Base-by-base conservation (phyloP, 495 filamentous ascomycete genomes). In the Talaromyces adpressus region DNA sequence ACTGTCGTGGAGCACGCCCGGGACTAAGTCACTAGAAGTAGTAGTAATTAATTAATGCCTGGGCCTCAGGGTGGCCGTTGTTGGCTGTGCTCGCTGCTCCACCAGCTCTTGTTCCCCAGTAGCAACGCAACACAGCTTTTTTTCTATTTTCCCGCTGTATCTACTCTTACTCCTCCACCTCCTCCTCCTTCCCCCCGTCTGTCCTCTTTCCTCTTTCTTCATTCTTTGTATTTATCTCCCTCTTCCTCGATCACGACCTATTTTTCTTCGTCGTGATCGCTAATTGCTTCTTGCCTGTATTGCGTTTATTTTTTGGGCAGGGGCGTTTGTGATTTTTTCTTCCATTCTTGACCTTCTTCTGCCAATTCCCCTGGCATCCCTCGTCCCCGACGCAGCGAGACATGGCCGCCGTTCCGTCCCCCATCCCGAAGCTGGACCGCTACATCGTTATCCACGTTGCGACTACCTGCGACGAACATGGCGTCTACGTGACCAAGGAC, bases 401-500 rank as follows among this genome's bases (percentile, higher is more conserved):
- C 68, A 81, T 79, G 77, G 77, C 77, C 61, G 68, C 76, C 76
- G 77, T 80, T 73, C 75, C 76, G 75, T 75, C 80, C 69, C 77
- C 77, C 67, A 78, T 75, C 58, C 79, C 81, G 64, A 91, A 89
- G 79, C 86, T 93, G 78, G 94, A 98, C 80, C 89, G 92, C 71
- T 98, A 96, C 75, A 89, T 96, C 66, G 91, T 98, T 70, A 94
- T 97, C 73, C 94, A 98, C 77, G 93, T 98, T 68, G 94, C 95
- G 64, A 98, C 95, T 32, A 98, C 94, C 67, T 98, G 94, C 78
- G 94, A 98, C 75, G 94, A 98, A 71, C 94, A 98, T 78, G 94
- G 94, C 63, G 95, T 98, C 62, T 98, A 98, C 77, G 94, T 98
- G 59, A 98, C 95, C 36, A 97, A 97, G 79, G 94, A 98, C 73